phyloP scores from a whole-genome alignment of 2,329 filamentous ascomycete genomes.

The Ophiocordyceps camponoti-rufipedis region DNA sequence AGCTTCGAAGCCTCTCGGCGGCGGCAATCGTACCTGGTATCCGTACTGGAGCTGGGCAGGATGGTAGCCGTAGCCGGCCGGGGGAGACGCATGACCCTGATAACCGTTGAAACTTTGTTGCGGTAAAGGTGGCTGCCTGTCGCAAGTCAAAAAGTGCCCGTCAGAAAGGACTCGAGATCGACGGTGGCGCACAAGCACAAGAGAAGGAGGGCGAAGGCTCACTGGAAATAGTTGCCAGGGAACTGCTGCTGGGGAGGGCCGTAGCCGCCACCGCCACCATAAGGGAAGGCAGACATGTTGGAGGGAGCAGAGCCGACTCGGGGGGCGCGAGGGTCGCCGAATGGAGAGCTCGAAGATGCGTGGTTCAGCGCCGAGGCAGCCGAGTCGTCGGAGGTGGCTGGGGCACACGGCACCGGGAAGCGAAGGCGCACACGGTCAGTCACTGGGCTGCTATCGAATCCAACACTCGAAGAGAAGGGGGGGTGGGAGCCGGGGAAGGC shows the following conservation, averaged over 20 bases:
- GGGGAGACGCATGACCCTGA: slow-evolving; percentile 27
- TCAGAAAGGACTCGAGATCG: background rate
- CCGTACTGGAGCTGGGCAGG: slow-evolving; percentile 23
- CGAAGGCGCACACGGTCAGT: background rate
- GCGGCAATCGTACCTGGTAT: slow-evolving; percentile 10
- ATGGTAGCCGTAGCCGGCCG: slow-evolving; percentile 27
- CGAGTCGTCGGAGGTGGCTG: background rate
- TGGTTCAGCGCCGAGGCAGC: background rate
- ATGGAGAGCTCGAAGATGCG: background rate
- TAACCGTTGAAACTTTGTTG: slow-evolving; percentile 16
- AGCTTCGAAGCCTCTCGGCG: background rate
- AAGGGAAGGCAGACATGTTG: slow-evolving; percentile 46
- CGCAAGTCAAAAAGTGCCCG: background rate
- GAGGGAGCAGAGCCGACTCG: too few species aligned
- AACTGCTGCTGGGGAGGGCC: slow-evolving; percentile 21
- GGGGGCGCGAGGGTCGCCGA: background rate
- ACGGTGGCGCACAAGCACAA: background rate
- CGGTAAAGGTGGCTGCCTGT: slow-evolving; percentile 3
- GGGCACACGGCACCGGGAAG: background rate
- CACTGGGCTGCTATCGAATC: background rate
- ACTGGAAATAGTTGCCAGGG: slow-evolving; percentile 13
- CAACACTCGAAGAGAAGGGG: background rate
- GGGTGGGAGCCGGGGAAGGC: background rate
- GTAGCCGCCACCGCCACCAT: slow-evolving; percentile 31
- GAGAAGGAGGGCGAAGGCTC: background rate